Conservation (phyloP, 1,284 basidiomycete genomes). For the Trametes versicolor region DNA sequence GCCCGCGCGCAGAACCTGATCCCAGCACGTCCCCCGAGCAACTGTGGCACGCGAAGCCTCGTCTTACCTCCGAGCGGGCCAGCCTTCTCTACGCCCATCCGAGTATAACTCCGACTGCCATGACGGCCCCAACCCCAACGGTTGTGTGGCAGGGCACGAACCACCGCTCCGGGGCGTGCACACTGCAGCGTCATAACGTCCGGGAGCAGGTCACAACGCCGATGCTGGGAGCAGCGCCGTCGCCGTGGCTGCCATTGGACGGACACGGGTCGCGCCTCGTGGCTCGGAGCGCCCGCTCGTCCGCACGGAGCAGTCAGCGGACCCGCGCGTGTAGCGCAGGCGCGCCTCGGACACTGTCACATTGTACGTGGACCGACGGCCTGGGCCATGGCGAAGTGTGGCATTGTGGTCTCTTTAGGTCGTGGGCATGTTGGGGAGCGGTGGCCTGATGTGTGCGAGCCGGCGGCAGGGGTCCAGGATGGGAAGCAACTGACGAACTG, state of each 20-base stretch:
- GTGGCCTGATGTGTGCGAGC: not conserved
- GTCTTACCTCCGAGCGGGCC: not conserved
- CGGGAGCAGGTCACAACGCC: not conserved
- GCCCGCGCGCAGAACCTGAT: slow-evolving; percentile 10
- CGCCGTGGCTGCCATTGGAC: not conserved
- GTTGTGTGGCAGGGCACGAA: no score
- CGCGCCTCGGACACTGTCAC: not conserved
- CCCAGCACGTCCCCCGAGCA: not conserved
- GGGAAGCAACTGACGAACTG: not conserved
- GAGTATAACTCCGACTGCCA: not conserved
- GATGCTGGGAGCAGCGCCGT: slow-evolving; percentile 1
- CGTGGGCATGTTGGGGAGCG: slow-evolving; percentile 2
- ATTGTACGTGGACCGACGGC: not conserved
- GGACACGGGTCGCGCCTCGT: slow-evolving; percentile 21
- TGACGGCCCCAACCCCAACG: not conserved
- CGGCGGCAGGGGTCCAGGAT: slow-evolving; percentile 9
- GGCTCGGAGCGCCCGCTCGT: slow-evolving; percentile 31
- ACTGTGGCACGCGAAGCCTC: not conserved
- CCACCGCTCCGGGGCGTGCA: no score
- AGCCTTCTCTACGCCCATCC: not conserved
- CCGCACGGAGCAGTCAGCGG: slow-evolving; percentile 32
- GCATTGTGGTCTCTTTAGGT: not conserved
- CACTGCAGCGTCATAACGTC: no score
- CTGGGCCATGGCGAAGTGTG: not conserved
- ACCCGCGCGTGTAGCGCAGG: slow-evolving; percentile 17